Base-by-base conservation (phyloP, 805 yeast genomes). In the Maudiozyma saulgeensis region DNA sequence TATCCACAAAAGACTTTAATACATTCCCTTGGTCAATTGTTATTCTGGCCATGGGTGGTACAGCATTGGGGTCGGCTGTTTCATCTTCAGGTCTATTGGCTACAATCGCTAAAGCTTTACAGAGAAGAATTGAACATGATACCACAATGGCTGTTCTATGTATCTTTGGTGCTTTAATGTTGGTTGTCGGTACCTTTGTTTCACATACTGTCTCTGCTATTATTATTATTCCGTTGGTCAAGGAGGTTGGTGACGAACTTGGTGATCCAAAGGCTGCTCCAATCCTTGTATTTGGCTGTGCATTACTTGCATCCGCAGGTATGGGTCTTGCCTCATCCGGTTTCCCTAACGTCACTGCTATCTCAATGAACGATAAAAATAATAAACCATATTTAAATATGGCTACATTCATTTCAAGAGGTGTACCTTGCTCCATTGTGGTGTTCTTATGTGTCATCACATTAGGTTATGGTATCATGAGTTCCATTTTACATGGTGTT, bases 251-350 rank as follows among this genome's bases (percentile, higher is more conserved):
- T 46, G 78, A 79, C 49, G 67, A 76, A 37, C 67, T 85, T 61
- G 74, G 80, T 2, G 78, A 76, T 34, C 86, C 90, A 3, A 95
- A 87, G 59, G 91, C 97, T 21, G 68, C 74, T 1, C 68, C 68
- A 7, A 56, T 70, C 28, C 53, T 72, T 45, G 68, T 71, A 46
- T 71, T 72, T 46, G 71, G 72, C 43, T 66, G 70, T 50, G 76
- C 89, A 38, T 64, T 90, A 45, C 68, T 91, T 55, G 83, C 95
- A 18, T 89, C 97, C 0, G 84, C 87, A 48, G 99, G 98, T 51
- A 93, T 91, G 98, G 98, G 96, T 5, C 74, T 91, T 50, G 97
- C 98, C 2, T 90, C 98, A 0, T 84, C 95, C 0, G 98, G 99
- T 0, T 93, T 93, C 75, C 99, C 99, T n/a, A 91, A 93, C 62